Conservation (phyloP, 148 eudicot species). For the Amaranthus cruentus region DNA sequence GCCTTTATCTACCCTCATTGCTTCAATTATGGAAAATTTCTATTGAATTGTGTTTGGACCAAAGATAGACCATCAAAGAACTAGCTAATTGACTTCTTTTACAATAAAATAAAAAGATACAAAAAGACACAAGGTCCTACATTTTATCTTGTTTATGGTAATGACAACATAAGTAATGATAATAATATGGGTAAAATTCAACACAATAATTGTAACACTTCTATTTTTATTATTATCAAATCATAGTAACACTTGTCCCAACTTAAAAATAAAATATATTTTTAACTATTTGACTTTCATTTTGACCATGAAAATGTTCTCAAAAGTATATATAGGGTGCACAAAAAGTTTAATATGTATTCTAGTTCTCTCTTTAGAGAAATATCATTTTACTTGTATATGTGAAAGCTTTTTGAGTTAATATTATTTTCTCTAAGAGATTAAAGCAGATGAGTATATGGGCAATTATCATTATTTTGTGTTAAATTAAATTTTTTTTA, state of each 20-base stretch:
- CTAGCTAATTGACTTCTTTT: neutral
- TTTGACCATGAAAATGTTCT: neutral
- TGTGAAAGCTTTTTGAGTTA: too few relatives aligned
- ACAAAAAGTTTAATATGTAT: too few relatives aligned
- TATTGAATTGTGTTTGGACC: neutral
- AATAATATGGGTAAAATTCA: slow-evolving; percentile 12
- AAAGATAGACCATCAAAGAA: neutral
- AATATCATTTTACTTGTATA: too few relatives aligned
- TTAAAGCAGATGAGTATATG: too few relatives aligned
- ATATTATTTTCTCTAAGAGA: too few relatives aligned
- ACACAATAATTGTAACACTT: neutral
- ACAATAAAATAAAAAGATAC: neutral
- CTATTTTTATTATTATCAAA: neutral
- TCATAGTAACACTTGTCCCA: neutral
- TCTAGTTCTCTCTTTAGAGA: too few relatives aligned
- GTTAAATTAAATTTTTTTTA: too few relatives aligned
- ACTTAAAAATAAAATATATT: neutral
- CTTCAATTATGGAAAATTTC: too few relatives aligned
- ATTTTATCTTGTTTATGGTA: slow-evolving; percentile 10
- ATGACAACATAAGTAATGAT: slow-evolving; percentile 20
- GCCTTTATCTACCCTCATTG: too few relatives aligned
- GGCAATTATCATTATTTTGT: too few relatives aligned
- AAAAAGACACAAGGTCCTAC: slow-evolving; percentile 10
- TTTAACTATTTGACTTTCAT: slow-evolving; percentile 2
- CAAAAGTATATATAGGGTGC: too few relatives aligned